Evolutionary conservation across 805 yeast genomes (phyloP).

Genomic region (Candida ulmi): DNA sequence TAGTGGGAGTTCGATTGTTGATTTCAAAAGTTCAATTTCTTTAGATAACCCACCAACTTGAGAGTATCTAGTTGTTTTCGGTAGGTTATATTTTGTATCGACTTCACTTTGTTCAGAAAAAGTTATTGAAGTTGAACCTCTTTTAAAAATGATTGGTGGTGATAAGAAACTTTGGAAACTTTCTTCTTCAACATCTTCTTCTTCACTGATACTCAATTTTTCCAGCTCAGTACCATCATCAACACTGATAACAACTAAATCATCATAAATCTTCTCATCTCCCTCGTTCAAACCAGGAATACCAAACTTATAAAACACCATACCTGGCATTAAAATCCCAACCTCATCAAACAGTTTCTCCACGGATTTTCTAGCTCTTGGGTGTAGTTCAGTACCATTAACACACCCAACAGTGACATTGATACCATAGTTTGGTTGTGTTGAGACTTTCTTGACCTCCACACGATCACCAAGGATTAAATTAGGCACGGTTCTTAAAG

Average conservation of each 20-base stretch:
- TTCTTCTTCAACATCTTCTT: background rate
- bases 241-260: constrained; percentile 19
- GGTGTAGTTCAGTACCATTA: constrained; percentile 16
- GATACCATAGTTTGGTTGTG: constrained; percentile 45
- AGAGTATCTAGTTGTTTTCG: constrained; percentile 38
- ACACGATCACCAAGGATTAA: constrained; percentile 47
- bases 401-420: constrained; percentile 29
- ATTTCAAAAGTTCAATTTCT: constrained; percentile 55
- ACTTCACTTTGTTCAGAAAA: constrained; percentile 22
- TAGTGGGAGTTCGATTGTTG: constrained; percentile 76
- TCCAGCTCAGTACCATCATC: constrained; percentile 21
- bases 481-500: constrained; percentile 37
- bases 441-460: constrained; percentile 36
- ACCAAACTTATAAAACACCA: constrained; percentile 26
- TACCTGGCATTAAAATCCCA: constrained; percentile 59
- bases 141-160: constrained; percentile 43
- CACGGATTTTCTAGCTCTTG: constrained; percentile 26
- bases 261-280: constrained; percentile 13
- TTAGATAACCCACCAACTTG: constrained; percentile 73
- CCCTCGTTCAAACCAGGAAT: constrained; percentile 12
- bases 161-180: constrained; percentile 27
- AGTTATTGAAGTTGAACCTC: constrained; percentile 25
- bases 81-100: constrained; percentile 37
- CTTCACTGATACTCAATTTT: constrained; percentile 8
- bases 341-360: constrained; percentile 43